A percentile compares a stretch with the other conserved stretches of the same genome.
These are phyloP conservation scores for Phytophthora agathidicida DNA, from an alignment of 352 stramenopile species.

Conservation along the genomic window DNA sequence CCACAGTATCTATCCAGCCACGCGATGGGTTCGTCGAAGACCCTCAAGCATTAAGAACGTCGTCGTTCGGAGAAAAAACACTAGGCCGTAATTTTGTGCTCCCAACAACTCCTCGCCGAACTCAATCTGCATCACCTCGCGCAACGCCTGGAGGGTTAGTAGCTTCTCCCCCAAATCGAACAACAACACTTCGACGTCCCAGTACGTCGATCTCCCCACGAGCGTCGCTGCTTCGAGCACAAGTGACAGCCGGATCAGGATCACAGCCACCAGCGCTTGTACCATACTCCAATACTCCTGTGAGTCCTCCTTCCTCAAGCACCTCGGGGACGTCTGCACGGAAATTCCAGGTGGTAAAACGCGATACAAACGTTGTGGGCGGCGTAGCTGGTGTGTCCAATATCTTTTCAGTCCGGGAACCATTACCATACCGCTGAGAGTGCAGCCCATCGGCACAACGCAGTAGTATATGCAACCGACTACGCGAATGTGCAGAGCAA, in stretches of 20 bases:
- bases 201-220: conserved; percentile 56
- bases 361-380: conserved; percentile 31
- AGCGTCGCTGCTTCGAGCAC: conserved; percentile 24
- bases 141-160: background rate
- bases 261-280: background rate
- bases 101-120: conserved; percentile 2
- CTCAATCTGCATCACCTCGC: conserved; percentile 28
- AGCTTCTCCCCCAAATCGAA: conserved; percentile 16
- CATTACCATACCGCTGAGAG: conserved; percentile 61
- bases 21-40: conserved; percentile 1
- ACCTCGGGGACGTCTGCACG: conserved; percentile 13
- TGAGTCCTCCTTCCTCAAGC: conserved; percentile 14
- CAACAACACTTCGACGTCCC: conserved; percentile 28
- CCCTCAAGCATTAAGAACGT: background rate
- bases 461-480: conserved; percentile 14
- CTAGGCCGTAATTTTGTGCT: conserved; percentile 4
- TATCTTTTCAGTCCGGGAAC: conserved; percentile 45
- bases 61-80: background rate
- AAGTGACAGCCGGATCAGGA: background rate
- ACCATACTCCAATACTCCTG: conserved; percentile 1
- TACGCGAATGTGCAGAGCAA: conserved; percentile 33
- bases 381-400: conserved; percentile 55
- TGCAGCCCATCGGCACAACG: background rate
- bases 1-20: conserved; percentile 4
- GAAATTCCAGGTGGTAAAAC: conserved; percentile 61